phyloP scores from a whole-genome alignment of 352 stramenopile species.

The Pythium apleroticum region DNA sequence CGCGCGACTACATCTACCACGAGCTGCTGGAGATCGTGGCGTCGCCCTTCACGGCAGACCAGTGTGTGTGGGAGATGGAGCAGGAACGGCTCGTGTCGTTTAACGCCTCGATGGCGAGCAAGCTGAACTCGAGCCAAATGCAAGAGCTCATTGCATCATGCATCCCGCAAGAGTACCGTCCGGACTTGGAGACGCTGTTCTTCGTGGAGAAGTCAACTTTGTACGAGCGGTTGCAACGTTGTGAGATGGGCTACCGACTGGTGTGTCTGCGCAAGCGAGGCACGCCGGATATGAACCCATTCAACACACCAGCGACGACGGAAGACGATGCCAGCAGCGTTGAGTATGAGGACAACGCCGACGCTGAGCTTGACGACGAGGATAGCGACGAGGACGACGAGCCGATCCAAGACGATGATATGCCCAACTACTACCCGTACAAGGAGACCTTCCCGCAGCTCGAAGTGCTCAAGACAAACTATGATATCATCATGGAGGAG shows the following conservation, averaged over 20 bases:
- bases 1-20: slow-evolving; percentile 24
- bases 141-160: slow-evolving; percentile 18
- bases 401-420: slow-evolving; percentile 69
- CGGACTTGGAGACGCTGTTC: slow-evolving; percentile 31
- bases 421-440: slow-evolving; percentile 78
- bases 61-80: slow-evolving; percentile 24
- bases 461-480: slow-evolving; percentile 65
- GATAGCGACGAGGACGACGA: slow-evolving; percentile 38
- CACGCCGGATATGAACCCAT: slow-evolving; percentile 15
- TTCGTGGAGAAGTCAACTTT: slow-evolving; percentile 30
- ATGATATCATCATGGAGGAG: slow-evolving; percentile 77
- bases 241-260: slow-evolving; percentile 32
- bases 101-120: slow-evolving; percentile 28
- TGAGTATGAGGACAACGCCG: slow-evolving; percentile 25
- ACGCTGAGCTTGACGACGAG: slow-evolving; percentile 28
- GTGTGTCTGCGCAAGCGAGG: slow-evolving; percentile 28
- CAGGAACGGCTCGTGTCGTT: slow-evolving; percentile 29
- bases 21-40: slow-evolving; percentile 25
- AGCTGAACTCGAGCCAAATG: slow-evolving; percentile 27
- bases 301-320: slow-evolving; percentile 14
- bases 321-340: slow-evolving; percentile 35
- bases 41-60: slow-evolving; percentile 11
- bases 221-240: slow-evolving; percentile 20
- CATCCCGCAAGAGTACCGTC: slow-evolving; percentile 27
- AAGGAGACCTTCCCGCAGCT: slow-evolving; percentile 79